These are phyloP conservation scores for Boletus rubescentipes DNA, from an alignment of 768 basidiomycete species.

Conservation along the genomic window DNA sequence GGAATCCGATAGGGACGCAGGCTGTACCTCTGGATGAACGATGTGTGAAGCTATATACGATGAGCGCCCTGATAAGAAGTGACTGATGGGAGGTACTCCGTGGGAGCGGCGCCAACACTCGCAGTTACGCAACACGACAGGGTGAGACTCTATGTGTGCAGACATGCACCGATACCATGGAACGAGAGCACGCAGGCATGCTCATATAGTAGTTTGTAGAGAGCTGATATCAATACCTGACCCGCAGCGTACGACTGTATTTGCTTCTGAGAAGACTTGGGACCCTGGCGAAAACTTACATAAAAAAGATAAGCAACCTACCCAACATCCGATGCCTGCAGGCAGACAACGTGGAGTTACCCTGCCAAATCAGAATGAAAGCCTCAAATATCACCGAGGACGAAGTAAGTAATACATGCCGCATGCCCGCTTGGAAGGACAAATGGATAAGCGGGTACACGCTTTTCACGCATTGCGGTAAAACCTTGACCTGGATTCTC, in stretches of 20 bases:
- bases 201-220: neutral
- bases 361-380: constrained; percentile 49
- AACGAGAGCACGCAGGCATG: neutral
- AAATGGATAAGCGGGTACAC: constrained; percentile 55
- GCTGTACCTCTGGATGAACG: constrained; percentile 25
- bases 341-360: constrained; percentile 70
- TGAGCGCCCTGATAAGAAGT: constrained; percentile 46
- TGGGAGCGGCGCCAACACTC: constrained; percentile 26
- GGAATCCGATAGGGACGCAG: constrained; percentile 32
- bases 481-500: constrained; percentile 37
- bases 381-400: constrained; percentile 41
- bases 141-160: neutral
- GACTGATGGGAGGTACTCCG: constrained; percentile 47
- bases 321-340: constrained; percentile 60
- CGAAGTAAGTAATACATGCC: constrained; percentile 32
- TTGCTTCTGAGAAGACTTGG: constrained; percentile 11
- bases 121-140: constrained; percentile 12
- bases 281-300: constrained; percentile 34
- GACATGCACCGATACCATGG: neutral
- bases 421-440: constrained; percentile 36
- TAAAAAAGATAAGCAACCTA: constrained; percentile 42
- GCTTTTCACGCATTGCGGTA: constrained; percentile 47
- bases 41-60: constrained; percentile 38
- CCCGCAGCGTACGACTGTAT: neutral
- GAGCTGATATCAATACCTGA: neutral